A percentile compares a stretch with the other conserved stretches of the same genome.
Evolutionary conservation across 768 basidiomycete species (phyloP).

Genomic region (Candolleomyces eurysporus): DNA sequence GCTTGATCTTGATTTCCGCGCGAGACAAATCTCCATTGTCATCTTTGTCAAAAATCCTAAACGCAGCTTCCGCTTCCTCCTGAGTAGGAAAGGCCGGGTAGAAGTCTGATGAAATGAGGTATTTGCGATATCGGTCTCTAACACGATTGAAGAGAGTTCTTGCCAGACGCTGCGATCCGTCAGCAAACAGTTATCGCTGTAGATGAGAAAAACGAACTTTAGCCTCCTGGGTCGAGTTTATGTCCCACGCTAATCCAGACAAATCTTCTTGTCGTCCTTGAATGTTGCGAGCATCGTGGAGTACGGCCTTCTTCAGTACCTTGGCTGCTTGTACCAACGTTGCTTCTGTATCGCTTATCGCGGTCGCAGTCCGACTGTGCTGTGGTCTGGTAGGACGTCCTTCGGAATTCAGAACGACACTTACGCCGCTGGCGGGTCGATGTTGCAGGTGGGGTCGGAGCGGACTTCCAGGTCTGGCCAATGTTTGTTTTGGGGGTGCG

Average conservation of each 20-base stretch:
- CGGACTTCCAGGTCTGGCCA: background rate
- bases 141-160: slow-evolving; percentile 63
- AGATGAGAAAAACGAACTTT: slow-evolving; percentile 44
- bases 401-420: background rate
- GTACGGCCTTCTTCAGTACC: slow-evolving; percentile 61
- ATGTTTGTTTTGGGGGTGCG: no score
- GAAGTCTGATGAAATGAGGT: slow-evolving; percentile 69
- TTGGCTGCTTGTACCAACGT: slow-evolving; percentile 54
- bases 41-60: slow-evolving; percentile 75
- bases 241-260: slow-evolving; percentile 47
- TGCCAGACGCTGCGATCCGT: slow-evolving; percentile 54
- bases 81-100: slow-evolving; percentile 62
- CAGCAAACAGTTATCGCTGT: background rate
- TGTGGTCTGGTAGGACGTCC: no score
- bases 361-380: slow-evolving; percentile 2
- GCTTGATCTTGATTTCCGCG: slow-evolving; percentile 67
- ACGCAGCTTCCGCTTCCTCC: slow-evolving; percentile 60
- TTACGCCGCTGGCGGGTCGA: slow-evolving; percentile 5
- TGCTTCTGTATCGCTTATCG: slow-evolving; percentile 8
- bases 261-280: slow-evolving; percentile 44
- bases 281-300: slow-evolving; percentile 77
- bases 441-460: background rate
- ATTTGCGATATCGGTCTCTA: slow-evolving; percentile 51
- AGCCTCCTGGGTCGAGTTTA: slow-evolving; percentile 61
- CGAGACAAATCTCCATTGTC: slow-evolving; percentile 75